phyloP scores from a whole-genome alignment of 768 basidiomycete genomes.

The Panellus pusillus region DNA sequence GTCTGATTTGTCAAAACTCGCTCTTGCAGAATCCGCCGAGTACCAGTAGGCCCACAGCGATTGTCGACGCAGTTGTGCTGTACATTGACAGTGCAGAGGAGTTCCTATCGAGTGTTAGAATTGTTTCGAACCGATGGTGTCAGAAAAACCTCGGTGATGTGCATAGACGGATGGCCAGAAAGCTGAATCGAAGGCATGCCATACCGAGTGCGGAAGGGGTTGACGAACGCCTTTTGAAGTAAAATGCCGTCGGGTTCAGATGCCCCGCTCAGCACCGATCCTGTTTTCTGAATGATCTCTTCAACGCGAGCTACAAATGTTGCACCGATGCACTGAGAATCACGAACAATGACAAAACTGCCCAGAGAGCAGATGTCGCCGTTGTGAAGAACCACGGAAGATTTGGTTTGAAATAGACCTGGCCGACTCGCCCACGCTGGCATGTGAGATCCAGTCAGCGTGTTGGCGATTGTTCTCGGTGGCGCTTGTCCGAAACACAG shows the following conservation, averaged over 20 bases:
- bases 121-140: not conserved
- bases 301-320: constrained; percentile 1
- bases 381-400: not conserved
- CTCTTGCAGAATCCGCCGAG: constrained; percentile 21
- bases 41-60: constrained; percentile 16
- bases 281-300: constrained; percentile 1
- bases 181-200: too few species aligned
- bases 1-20: constrained; percentile 3
- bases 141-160: not conserved
- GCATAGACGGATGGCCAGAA: too few species aligned
- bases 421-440: not conserved
- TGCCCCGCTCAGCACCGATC: not conserved
- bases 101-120: constrained; percentile 16
- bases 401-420: not conserved
- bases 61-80: constrained; percentile 27
- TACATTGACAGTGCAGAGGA: constrained; percentile 27
- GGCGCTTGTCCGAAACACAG: not conserved
- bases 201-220: not conserved
- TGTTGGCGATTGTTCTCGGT: not conserved
- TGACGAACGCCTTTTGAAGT: not conserved
- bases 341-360: not conserved
- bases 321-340: not conserved
- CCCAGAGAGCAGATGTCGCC: not conserved
- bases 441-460: not conserved
- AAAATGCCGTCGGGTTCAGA: not conserved